Percentiles rank a stretch among this genome's conserved stretches.
These are phyloP conservation scores for Zalerion maritima DNA, from an alignment of 495 filamentous ascomycete genomes.

Conservation along the genomic window DNA sequence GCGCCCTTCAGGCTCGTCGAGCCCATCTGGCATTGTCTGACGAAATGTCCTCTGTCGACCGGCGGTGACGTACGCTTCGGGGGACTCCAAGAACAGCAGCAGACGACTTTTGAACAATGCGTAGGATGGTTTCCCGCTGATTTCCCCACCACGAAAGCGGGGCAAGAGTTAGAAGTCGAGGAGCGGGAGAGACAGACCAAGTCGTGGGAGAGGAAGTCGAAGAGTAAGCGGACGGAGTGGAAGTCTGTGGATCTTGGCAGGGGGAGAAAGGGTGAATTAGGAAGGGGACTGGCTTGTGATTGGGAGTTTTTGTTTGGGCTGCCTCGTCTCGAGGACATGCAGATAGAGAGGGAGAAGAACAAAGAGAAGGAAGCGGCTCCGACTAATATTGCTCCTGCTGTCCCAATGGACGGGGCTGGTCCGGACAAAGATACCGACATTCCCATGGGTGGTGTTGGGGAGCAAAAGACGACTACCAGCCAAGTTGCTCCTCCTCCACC, in stretches of 20 bases:
- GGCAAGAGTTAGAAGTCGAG: conserved; percentile 57
- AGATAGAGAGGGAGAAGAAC: conserved; percentile 5
- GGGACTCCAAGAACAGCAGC: conserved; percentile 63
- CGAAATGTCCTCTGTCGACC: conserved; percentile 72
- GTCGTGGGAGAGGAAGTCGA: conserved; percentile 68
- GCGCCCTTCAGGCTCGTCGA: conserved; percentile 84
- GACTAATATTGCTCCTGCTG: conserved; percentile 12
- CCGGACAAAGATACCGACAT: conserved; percentile 3
- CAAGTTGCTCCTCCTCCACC: too few species aligned
- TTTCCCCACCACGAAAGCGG: conserved; percentile 69
- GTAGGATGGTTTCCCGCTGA: conserved; percentile 80
- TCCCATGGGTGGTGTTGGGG: too few species aligned
- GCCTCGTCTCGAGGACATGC: conserved; percentile 10
- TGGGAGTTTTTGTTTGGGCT: conserved; percentile 50
- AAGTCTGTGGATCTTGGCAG: conserved; percentile 59
- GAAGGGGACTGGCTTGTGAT: conserved; percentile 75
- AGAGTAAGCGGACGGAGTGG: conserved; percentile 66
- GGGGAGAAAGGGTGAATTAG: conserved; percentile 69
- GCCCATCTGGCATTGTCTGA: conserved; percentile 73
- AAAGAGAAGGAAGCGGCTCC: conserved; percentile 8
- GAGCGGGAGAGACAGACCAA: conserved; percentile 45
- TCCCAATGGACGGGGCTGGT: conserved; percentile 4
- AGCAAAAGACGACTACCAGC: too few species aligned
- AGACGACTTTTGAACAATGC: conserved; percentile 70
- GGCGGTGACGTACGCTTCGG: conserved; percentile 71